Evolutionary conservation across 2,329 filamentous ascomycete species (phyloP).

Genomic region (Cladosporium sp.): DNA sequence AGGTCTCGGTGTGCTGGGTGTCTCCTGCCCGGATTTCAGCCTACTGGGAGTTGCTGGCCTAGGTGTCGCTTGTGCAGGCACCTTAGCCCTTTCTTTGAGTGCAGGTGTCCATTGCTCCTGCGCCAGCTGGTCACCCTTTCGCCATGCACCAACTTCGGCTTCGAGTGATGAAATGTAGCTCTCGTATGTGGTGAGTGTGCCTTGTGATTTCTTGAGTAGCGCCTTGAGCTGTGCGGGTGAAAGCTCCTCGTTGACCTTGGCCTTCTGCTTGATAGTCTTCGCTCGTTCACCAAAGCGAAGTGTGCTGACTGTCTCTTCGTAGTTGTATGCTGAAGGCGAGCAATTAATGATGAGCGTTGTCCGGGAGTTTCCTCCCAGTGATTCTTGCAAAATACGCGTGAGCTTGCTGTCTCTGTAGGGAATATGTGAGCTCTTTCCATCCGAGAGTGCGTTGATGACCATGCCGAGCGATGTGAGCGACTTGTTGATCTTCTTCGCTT

Average conservation of each 20-base stretch:
- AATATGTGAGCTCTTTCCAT: slow-evolving; percentile 93
- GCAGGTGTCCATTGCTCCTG: slow-evolving; percentile 83
- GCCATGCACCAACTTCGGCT: slow-evolving; percentile 82
- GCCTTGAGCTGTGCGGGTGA: slow-evolving; percentile 93
- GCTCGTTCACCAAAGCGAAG: slow-evolving; percentile 92
- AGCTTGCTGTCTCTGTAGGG: slow-evolving; percentile 98
- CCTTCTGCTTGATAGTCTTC: slow-evolving; percentile 99
- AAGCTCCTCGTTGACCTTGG: slow-evolving; percentile 98
- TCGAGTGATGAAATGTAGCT: slow-evolving; percentile 81
- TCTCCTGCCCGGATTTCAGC: slow-evolving; percentile 48
- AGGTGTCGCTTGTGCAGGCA: slow-evolving; percentile 44
- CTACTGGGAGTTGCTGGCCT: slow-evolving; percentile 63
- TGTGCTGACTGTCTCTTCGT: slow-evolving; percentile 88
- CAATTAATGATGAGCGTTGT: slow-evolving; percentile 99
- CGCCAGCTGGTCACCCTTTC: slow-evolving; percentile 81
- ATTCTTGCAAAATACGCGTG: slow-evolving; percentile 95
- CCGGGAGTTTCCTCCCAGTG: slow-evolving; percentile 92
- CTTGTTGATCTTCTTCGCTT: slow-evolving; percentile 99
- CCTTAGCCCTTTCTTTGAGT: slow-evolving; percentile 49
- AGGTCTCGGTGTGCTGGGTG: slow-evolving; percentile 54
- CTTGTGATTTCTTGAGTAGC: slow-evolving; percentile 87
- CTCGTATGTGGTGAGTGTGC: slow-evolving; percentile 85
- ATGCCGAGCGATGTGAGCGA: slow-evolving; percentile 96
- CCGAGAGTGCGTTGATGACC: slow-evolving; percentile 97
- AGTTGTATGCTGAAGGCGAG: slow-evolving; percentile 98